phyloP scores from a whole-genome alignment of 176 grass and related monocot species.

The Phragmites australis region DNA sequence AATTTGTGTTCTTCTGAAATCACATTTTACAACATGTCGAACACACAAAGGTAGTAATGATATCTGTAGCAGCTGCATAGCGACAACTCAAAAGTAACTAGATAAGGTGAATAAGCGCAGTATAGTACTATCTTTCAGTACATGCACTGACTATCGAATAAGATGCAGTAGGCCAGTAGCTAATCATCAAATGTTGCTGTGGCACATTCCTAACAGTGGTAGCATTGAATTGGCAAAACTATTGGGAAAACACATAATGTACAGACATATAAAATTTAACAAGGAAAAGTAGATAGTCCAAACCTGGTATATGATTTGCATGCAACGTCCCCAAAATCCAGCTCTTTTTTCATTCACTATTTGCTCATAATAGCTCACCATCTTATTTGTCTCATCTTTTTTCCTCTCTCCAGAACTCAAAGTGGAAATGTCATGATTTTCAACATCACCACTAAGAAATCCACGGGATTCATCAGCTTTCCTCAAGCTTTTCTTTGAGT shows the following conservation, averaged over 20 bases:
- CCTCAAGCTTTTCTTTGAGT: conserved; percentile 44
- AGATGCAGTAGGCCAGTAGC: background rate
- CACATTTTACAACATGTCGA: conserved; percentile 14
- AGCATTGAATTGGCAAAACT: background rate
- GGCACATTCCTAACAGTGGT: background rate
- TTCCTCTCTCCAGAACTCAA: conserved; percentile 35
- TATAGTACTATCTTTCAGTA: background rate
- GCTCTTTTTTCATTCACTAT: conserved; percentile 62
- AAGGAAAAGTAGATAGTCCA: conserved; percentile 11
- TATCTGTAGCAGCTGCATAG: background rate
- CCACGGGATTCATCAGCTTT: conserved; percentile 53
- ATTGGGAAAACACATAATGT: background rate
- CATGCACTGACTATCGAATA: conserved; percentile 4
- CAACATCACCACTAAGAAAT: conserved; percentile 46
- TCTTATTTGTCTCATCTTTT: conserved; percentile 29
- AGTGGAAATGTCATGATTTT: conserved; percentile 43
- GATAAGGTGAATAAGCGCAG: background rate
- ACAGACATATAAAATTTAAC: background rate
- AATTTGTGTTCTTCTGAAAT: background rate
- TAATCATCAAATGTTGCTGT: background rate
- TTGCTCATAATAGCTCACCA: conserved; percentile 47
- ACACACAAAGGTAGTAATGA: background rate
- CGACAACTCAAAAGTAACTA: background rate
- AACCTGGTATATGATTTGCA: conserved; percentile 83
- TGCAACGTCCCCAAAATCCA: conserved; percentile 56